Conservation (phyloP, 139 green algal genomes). For the Chlorella ohadii region DNA sequence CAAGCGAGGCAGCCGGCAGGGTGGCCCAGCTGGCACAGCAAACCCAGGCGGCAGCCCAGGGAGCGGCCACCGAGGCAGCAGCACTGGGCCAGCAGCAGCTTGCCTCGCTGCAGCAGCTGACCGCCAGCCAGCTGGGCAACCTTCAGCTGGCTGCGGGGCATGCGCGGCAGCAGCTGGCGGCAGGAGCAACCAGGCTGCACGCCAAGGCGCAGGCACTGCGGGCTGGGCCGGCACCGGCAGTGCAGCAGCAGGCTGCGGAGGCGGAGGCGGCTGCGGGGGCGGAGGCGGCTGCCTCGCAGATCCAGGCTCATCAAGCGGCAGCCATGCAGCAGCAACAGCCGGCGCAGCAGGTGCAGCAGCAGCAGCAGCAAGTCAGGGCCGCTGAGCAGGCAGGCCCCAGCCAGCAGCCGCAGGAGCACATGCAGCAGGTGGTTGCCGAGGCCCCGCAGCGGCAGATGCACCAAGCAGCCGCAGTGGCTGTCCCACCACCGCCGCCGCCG, state of each 20-base stretch:
- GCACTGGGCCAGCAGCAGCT: conserved; percentile 4
- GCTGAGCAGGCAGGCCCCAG: neutral
- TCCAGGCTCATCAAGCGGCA: neutral
- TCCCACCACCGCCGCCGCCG: neutral
- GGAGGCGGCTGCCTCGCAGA: neutral
- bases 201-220: neutral
- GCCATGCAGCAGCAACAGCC: neutral
- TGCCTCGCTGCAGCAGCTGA: neutral
- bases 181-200: neutral
- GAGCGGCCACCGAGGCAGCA: neutral
- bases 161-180: conserved; percentile 14
- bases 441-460: neutral
- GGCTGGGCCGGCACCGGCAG: neutral
- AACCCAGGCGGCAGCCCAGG: neutral
- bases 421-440: neutral
- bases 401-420: neutral
- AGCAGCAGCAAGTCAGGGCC: too few species aligned
- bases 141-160: neutral
- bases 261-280: neutral
- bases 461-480: neutral
- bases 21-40: neutral
- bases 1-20: neutral
- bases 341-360: conserved; percentile 9
- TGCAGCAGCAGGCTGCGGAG: neutral
- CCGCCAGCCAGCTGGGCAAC: conserved; percentile 7